Base-by-base conservation (phyloP, 805 yeast genomes). In the Saccharomyces kudriavzevii region DNA sequence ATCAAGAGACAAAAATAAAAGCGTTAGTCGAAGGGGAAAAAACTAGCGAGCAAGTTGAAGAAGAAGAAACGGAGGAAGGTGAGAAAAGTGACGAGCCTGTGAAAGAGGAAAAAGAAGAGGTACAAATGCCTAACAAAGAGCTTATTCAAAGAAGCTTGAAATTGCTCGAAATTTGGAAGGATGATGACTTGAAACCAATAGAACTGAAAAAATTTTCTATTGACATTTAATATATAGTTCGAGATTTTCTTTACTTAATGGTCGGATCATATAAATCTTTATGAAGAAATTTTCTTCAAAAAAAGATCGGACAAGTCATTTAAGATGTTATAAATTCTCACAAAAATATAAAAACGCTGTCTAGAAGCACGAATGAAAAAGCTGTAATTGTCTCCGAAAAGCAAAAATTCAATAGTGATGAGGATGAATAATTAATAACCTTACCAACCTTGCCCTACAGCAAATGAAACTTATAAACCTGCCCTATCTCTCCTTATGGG, bases 61-160 rank as follows among this genome's bases (percentile, higher is more conserved):
- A 51, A 35, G 53, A 51, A 17, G 48, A 53, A 9, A 30, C 54
- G 50, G 48, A 56, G 25, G 52, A 58, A 40, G 25, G 53, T 11
- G 47, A 60, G 30, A 53, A 54, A 17, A 51, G 57, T 14, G 40
- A 52, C 26, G 54, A 28, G 8, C 43, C 55, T 26, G 52, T 43
- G 24, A 46, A 56, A 24, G 40, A 49, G 27, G 45, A 22, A 3
- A 45, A 53, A 13, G 54, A 53, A 35, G 57, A 59, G 24, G 30
- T 55, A 9, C 48, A 49, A 5, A 54, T 60, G 35, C 71, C 71
- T 14, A 58, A 57, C 29, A 64, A 65, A 48, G 63, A 59, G 3
- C 29, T 58, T 10, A 61, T 65, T 4, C 24, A 51, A 8, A 65
- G 71, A 56, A 55, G 64, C 45, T 49, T 54, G 3, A 51, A 55